These are phyloP conservation scores for Halenospora varia DNA, from an alignment of 495 filamentous ascomycete genomes.

Conservation along the genomic window DNA sequence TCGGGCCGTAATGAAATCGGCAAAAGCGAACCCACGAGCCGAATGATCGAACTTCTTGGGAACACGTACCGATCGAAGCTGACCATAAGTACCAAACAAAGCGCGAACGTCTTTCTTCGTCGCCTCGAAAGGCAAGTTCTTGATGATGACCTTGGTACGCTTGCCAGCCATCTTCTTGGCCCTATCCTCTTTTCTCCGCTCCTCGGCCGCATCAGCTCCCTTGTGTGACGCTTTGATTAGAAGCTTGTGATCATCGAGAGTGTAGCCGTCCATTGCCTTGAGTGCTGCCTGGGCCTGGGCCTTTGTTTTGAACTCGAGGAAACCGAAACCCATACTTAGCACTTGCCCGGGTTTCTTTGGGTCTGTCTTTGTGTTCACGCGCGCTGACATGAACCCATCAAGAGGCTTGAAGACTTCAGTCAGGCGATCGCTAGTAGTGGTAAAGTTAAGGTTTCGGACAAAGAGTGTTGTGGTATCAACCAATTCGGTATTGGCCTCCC, in stretches of 20 bases:
- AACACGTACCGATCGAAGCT: constrained; percentile 85
- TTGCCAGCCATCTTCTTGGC: constrained; percentile 69
- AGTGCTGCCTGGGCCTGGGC: constrained; percentile 73
- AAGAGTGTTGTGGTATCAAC: constrained; percentile 76
- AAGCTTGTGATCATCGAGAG: constrained; percentile 80
- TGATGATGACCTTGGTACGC: constrained; percentile 92
- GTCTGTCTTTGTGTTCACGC: constrained; percentile 83
- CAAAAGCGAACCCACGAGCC: constrained; percentile 93
- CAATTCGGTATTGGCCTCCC: constrained; percentile 46
- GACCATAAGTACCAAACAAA: constrained; percentile 84
- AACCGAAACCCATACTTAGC: constrained; percentile 95
- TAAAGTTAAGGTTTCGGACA: constrained; percentile 88
- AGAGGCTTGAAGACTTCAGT: constrained; percentile 71
- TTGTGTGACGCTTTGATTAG: constrained; percentile 79
- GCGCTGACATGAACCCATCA: constrained; percentile 79
- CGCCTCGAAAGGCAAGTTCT: constrained; percentile 96
- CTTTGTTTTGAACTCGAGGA: constrained; percentile 80
- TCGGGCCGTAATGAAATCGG: constrained; percentile 85
- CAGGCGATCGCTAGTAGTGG: constrained; percentile 73
- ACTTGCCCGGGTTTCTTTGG: constrained; percentile 77
- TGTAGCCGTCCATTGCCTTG: constrained; percentile 79
- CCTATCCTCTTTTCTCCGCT: constrained; percentile 72
- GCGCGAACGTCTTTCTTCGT: constrained; percentile 81
- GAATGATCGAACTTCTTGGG: constrained; percentile 89
- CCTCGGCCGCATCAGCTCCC: constrained; percentile 80